Percentiles rank a stretch among this genome's conserved stretches.
Evolutionary conservation across 169 alveolate species (phyloP).

Genomic region (Eimeria mitis): DNA sequence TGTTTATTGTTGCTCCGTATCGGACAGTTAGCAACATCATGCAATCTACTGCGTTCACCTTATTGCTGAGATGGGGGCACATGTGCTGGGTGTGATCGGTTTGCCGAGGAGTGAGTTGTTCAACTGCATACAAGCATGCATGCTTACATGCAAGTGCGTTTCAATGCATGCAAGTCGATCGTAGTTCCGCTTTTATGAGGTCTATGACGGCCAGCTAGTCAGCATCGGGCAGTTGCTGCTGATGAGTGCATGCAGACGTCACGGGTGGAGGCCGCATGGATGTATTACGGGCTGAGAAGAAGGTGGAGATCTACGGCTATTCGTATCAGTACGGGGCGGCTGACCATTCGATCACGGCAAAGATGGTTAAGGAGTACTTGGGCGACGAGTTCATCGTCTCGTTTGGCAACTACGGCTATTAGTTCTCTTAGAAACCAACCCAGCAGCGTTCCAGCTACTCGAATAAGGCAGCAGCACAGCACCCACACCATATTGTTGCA

Average conservation of each 20-base stretch:
- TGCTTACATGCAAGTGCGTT: not conserved
- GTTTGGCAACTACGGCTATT: conserved; percentile 79
- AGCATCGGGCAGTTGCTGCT: not conserved
- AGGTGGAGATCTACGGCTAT: conserved; percentile 77
- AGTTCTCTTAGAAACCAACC: not conserved
- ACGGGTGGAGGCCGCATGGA: conserved; percentile 80
- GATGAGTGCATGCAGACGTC: conserved; percentile 29
- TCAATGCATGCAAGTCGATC: not conserved
- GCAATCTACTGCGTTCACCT: too few species aligned
- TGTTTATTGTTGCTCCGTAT: not conserved
- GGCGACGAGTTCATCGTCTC: conserved; percentile 76
- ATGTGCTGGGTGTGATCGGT: not conserved
- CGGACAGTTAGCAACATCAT: not conserved
- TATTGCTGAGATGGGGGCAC: not conserved
- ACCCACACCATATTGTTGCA: not conserved
- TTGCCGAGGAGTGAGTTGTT: too few species aligned
- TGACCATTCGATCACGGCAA: conserved; percentile 78
- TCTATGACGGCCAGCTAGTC: not conserved
- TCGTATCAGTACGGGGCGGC: conserved; percentile 82
- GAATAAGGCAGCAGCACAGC: not conserved
- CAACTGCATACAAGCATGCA: not conserved
- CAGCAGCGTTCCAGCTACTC: not conserved
- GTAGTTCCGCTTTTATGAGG: not conserved
- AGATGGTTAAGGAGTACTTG: conserved; percentile 65
- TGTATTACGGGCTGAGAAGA: conserved; percentile 40